A percentile compares a stretch with the other conserved stretches of the same genome.
These are phyloP conservation scores for Leishmania aethiopica DNA, from an alignment of 208 protist species.

Conservation along the genomic window DNA sequence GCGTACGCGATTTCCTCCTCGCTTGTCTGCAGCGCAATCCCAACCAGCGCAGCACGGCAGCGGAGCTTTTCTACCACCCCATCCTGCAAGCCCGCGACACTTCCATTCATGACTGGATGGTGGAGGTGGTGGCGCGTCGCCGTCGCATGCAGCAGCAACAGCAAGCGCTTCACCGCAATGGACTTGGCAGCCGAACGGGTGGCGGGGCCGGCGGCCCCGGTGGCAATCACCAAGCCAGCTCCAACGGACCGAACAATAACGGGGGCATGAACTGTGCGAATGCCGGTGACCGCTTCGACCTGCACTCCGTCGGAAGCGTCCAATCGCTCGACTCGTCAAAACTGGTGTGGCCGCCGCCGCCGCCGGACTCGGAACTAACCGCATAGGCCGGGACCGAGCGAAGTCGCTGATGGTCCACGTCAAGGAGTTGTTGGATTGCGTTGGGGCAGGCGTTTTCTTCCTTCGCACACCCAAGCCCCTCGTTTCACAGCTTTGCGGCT, in stretches of 20 bases:
- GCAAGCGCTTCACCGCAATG: conserved; percentile 22
- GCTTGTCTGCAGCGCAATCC: conserved; percentile 71
- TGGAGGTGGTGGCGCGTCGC: conserved; percentile 36
- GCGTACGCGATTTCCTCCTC: conserved; percentile 57
- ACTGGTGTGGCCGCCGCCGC: conserved; percentile 5
- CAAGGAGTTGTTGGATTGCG: background rate
- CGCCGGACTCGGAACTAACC: conserved; percentile 9
- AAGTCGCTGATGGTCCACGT: background rate
- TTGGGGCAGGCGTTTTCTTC: background rate
- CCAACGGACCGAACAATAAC: conserved; percentile 9
- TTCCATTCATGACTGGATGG: conserved; percentile 55
- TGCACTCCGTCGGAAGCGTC: conserved; percentile 23
- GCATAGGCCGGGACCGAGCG: background rate
- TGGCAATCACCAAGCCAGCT: conserved; percentile 1
- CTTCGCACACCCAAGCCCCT: background rate
- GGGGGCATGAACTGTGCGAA: background rate
- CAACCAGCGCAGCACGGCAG: conserved; percentile 36
- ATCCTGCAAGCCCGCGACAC: conserved; percentile 45
- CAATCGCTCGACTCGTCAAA: conserved; percentile 34
- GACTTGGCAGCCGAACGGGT: conserved; percentile 1
- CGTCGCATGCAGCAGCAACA: conserved; percentile 30
- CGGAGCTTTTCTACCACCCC: conserved; percentile 57
- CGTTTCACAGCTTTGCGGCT: background rate
- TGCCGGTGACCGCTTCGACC: conserved; percentile 24
- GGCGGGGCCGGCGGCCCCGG: background rate